These are phyloP conservation scores for Sedum album DNA, from an alignment of 164 flowering plant species.

Conservation along the genomic window DNA sequence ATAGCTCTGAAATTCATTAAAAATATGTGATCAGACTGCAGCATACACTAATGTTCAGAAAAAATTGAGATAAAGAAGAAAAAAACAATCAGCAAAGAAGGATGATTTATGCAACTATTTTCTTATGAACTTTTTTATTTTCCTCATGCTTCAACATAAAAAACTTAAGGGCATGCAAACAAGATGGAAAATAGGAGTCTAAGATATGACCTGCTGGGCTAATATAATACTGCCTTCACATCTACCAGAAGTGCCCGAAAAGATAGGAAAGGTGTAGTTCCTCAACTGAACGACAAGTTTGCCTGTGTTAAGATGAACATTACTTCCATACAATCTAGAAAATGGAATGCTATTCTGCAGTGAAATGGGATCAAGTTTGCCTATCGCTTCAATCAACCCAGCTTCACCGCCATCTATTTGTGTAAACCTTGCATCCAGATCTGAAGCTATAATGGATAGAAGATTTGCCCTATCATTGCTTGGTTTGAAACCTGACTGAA, in stretches of 20 bases:
- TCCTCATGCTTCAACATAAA: neutral
- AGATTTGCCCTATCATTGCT: slow-evolving; percentile 68
- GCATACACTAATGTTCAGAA: neutral
- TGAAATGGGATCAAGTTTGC: slow-evolving; percentile 77
- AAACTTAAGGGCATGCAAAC: neutral
- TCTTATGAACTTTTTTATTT: neutral
- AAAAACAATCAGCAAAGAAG: no score
- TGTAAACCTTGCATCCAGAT: slow-evolving; percentile 56
- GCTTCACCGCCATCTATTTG: slow-evolving; percentile 79
- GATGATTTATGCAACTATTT: neutral
- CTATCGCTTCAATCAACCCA: slow-evolving; percentile 84
- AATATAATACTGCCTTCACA: slow-evolving; percentile 85
- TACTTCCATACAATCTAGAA: slow-evolving; percentile 74
- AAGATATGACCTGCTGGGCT: slow-evolving; percentile 86
- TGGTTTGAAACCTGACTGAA: slow-evolving; percentile 87
- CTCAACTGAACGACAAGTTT: slow-evolving; percentile 65
- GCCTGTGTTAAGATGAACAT: slow-evolving; percentile 52
- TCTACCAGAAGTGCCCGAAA: slow-evolving; percentile 65
- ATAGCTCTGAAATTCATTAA: neutral
- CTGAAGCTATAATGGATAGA: slow-evolving; percentile 57
- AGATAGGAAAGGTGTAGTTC: slow-evolving; percentile 71
- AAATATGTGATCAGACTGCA: neutral
- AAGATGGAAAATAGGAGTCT: neutral
- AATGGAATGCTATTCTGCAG: slow-evolving; percentile 67
- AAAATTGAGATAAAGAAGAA: neutral